Percentiles rank a stretch among this genome's conserved stretches.
Evolutionary conservation across 2,329 filamentous ascomycete genomes (phyloP).

Genomic region (Fusarium sarcochroum): DNA sequence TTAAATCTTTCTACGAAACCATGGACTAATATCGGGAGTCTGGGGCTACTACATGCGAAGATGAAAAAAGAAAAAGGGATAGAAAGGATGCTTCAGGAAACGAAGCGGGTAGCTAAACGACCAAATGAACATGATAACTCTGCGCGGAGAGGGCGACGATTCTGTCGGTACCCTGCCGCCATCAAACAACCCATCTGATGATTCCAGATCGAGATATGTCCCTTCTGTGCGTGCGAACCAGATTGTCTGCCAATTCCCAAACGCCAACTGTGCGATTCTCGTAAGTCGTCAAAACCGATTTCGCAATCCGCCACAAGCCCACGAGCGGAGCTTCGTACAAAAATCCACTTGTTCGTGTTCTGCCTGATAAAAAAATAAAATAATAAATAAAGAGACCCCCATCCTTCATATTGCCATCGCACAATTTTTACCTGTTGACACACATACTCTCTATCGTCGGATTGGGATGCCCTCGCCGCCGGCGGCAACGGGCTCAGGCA

Average conservation of each 20-base stretch:
- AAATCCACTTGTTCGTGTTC: constrained; percentile 27
- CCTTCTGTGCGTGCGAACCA: constrained; percentile 43
- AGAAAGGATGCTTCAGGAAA: constrained; percentile 36
- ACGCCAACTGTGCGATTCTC: constrained; percentile 50
- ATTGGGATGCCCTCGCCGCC: constrained; percentile 70
- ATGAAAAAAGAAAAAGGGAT: constrained; percentile 23
- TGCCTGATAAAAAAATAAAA: constrained; percentile 18
- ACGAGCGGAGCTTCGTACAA: constrained; percentile 35
- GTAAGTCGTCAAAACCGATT: constrained; percentile 49
- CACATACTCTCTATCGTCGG: constrained; percentile 62
- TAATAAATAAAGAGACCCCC: not conserved
- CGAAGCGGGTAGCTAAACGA: constrained; percentile 41
- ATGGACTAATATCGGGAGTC: constrained; percentile 14
- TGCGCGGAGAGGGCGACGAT: constrained; percentile 28
- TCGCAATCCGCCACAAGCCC: constrained; percentile 39
- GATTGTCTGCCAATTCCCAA: constrained; percentile 48
- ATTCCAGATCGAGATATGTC: constrained; percentile 44
- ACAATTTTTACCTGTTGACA: constrained; percentile 17
- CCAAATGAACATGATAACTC: constrained; percentile 44
- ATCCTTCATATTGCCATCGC: constrained; percentile 6
- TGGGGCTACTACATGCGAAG: constrained; percentile 15
- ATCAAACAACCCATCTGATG: constrained; percentile 44
- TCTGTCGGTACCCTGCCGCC: constrained; percentile 20
- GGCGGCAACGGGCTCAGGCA: constrained; percentile 39
- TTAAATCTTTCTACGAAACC: constrained; percentile 12